Base-by-base conservation (phyloP, 495 filamentous ascomycete genomes). In the Talaromyces nanjingensis region DNA sequence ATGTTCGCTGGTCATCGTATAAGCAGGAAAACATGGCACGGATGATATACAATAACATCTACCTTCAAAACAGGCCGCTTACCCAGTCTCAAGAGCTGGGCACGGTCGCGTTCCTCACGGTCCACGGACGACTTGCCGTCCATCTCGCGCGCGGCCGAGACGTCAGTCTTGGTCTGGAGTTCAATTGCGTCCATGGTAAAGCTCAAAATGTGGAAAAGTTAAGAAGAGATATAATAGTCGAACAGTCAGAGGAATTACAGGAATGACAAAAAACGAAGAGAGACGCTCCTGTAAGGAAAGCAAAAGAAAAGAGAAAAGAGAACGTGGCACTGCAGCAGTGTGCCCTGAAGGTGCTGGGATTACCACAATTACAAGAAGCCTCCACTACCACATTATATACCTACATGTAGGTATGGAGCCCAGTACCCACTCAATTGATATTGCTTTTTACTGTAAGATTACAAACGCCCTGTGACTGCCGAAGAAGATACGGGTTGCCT, bases 1-100 rank as follows among this genome's bases (percentile, higher is more conserved):
- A 83, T 47, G 75, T 81, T 25, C 82, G 77, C 78, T 77, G 57
- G 18, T 55, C 53, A 27, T 25, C 6, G 20, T 18, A 55, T 55
- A 55, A 55, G 53, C 53, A 29, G 53, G 20, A 27, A 55, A 27
- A 14, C 7, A 55, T 27, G 3, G 29, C 29, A 31, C 1, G 18
- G 14, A 27, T 55, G 4, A 18, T 55, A 27, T 25, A 55, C 18
- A 7, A 16, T 55, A 20, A 54, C 62, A 55, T 9, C 33, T 66
- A 73, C 76, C 73, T 77, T 79, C 39, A 84, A 66, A n/a, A 83
- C 78, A 0, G 78, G 75, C 58, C 80, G 81, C 65, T 84, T 83
- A 4, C 82, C 82, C 55, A 84, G 71, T 4, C 75, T 74, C 8
- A 74, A 75, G 33, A 83, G 65, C 6, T 74, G 65, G 16, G 72